A percentile compares a stretch with the other conserved stretches of the same genome.
Evolutionary conservation across 257 asterid genomes (phyloP).

Genomic region (Knoxia roxburghii): DNA sequence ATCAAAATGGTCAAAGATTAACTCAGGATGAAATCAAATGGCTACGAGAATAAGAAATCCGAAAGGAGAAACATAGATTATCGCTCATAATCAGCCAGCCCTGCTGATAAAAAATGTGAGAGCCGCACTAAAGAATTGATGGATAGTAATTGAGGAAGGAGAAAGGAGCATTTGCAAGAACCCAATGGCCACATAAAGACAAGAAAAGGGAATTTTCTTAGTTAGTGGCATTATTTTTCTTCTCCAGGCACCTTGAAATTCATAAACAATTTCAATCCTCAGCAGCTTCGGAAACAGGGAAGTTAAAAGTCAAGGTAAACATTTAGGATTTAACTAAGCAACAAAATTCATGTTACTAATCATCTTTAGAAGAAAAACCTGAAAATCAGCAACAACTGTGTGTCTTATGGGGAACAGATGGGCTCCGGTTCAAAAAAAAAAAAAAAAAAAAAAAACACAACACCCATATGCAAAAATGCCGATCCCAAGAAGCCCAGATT

Average conservation of each 20-base stretch:
- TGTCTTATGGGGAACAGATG: slow-evolving; percentile 39
- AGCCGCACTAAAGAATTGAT: background rate
- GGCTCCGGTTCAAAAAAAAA: slow-evolving; percentile 39
- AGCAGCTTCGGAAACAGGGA: slow-evolving; percentile 14
- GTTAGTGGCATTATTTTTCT: background rate
- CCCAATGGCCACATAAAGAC: background rate
- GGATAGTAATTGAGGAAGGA: background rate
- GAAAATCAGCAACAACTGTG: slow-evolving; percentile 37
- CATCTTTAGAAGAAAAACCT: slow-evolving; percentile 34
- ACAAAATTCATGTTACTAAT: slow-evolving; percentile 14
- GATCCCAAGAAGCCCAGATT: slow-evolving; percentile 45
- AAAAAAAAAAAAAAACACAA: too few species aligned
- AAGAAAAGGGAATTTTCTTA: background rate
- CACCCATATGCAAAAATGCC: slow-evolving; percentile 33
- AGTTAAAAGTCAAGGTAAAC: slow-evolving; percentile 19
- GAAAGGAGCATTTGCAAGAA: background rate
- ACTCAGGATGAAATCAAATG: background rate
- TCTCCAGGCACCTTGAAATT: slow-evolving; percentile 5
- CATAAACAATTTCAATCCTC: slow-evolving; percentile 13
- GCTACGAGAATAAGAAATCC: background rate
- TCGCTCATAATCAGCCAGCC: too few species aligned
- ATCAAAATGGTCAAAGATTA: background rate
- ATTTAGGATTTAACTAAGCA: background rate
- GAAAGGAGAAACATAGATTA: background rate
- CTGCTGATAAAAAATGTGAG: too few species aligned